Base-by-base conservation (phyloP, 331 rosid genomes). In the Malus hybrid region DNA sequence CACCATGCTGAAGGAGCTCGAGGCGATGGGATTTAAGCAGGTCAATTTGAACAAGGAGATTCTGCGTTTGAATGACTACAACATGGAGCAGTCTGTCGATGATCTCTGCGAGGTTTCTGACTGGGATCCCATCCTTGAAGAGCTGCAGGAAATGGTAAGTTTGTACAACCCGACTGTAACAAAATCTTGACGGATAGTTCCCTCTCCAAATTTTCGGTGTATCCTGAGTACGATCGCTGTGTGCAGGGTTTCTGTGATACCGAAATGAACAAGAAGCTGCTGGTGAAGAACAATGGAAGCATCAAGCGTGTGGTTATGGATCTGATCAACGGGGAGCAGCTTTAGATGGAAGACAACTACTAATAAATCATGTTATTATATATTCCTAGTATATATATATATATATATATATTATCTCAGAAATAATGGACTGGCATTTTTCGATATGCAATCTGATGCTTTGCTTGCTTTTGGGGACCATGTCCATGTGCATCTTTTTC, bases 261-360 rank as follows among this genome's bases (percentile, higher is more conserved):
- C 3, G 97, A 88, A 67, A 71, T 34, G 85, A 95, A 95, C 79
- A 90, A 73, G 87, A 86, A 70, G 89, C 87, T 95, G 79, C 96
- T 95, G 80, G 67, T 19, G 86, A 95, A 92, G 84, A 88, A 95
- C 82, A 87, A 88, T 70, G 99, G 99, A 74, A 95, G 98, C 86
- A 80, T 95, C 72, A 95, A 88, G 79, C 92, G 84, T 33, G 99
- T 88, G 71, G 99, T 95, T 54, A 83, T 95, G 97, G 98, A 95
- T 78, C 91, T 95, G 31, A 76, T 92, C 33, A 80, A 67, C n/a
- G 91, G 90, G 73, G 88, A 92, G 77, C 63, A 80, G 83, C 73
- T 55, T 80, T 84, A 75, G 81, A 33, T 71, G 65, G 70, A 67
- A 60, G 22, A 34, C 36, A 48, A n/a, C 74, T 42, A 7, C 34